phyloP scores from a whole-genome alignment of 78 protist genomes.

The Pelomyxa schiedti region DNA sequence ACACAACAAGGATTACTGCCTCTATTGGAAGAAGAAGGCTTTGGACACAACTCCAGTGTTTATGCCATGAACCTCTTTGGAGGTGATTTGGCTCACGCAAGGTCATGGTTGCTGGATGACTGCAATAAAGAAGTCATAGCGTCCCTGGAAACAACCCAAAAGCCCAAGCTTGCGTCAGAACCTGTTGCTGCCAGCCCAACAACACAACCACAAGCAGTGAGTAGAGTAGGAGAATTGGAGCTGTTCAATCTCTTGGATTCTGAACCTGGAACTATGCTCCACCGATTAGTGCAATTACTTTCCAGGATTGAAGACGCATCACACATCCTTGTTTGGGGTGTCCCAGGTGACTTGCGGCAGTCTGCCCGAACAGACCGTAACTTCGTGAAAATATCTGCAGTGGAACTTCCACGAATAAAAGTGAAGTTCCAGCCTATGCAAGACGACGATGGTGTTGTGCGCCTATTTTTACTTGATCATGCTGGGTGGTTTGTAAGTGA shows the following conservation, averaged over 20 bases:
- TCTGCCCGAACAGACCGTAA: too few relatives aligned
- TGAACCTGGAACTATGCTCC: neutral
- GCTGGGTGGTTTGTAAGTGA: slow-evolving; percentile 12
- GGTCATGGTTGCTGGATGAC: neutral
- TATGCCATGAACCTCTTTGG: neutral
- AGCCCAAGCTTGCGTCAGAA: too few relatives aligned
- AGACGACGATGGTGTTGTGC: neutral
- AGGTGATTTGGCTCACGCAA: neutral
- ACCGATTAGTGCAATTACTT: neutral
- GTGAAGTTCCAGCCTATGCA: neutral
- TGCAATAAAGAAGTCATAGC: neutral
- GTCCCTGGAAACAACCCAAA: too few relatives aligned
- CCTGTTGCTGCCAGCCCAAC: too few relatives aligned
- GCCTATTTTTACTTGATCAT: slow-evolving; percentile 10
- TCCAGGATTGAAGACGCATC: slow-evolving; percentile 25
- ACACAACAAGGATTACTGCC: neutral
- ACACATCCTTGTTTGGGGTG: slow-evolving; percentile 33
- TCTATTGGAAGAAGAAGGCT: neutral
- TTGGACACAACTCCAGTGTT: neutral
- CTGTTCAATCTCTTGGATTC: too few relatives aligned
- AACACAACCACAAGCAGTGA: too few relatives aligned
- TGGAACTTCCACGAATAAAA: slow-evolving; percentile 32
- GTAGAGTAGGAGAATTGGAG: too few relatives aligned
- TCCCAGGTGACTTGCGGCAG: too few relatives aligned
- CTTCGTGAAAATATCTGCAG: neutral